These are phyloP conservation scores for Aspergillus brunneoviolaceus DNA, from an alignment of 2,329 filamentous ascomycete genomes.

Conservation along the genomic window DNA sequence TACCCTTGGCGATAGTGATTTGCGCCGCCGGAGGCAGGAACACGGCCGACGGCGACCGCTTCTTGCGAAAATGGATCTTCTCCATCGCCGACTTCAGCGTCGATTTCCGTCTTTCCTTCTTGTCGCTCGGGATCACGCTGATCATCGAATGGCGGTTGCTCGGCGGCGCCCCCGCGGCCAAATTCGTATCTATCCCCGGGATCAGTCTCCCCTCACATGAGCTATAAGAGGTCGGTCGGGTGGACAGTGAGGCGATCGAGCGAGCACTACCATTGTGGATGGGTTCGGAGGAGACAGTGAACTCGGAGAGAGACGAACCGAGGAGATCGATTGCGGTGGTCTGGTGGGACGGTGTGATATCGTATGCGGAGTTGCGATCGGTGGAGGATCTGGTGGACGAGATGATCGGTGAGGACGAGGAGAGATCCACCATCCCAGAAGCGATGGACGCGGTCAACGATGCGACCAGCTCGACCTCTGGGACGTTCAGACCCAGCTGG, in stretches of 20 bases:
- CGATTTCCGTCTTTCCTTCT: conserved; percentile 31
- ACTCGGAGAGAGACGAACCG: conserved; percentile 32
- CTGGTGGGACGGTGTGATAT: conserved; percentile 28
- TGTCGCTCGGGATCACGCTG: conserved; percentile 28
- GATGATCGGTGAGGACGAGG: conserved; percentile 35
- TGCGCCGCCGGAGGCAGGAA: conserved; percentile 30
- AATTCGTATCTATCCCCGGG: conserved; percentile 15
- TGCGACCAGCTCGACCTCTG: conserved; percentile 32
- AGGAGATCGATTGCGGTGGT: conserved; percentile 30
- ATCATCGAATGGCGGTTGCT: conserved; percentile 28
- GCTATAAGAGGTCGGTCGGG: conserved; percentile 41
- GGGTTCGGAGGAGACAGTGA: conserved; percentile 32
- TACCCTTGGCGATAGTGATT: conserved; percentile 27
- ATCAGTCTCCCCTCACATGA: conserved; percentile 34
- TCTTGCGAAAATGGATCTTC: conserved; percentile 38
- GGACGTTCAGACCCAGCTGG: conserved; percentile 37
- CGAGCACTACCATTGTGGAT: conserved; percentile 35
- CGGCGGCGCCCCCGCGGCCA: conserved; percentile 17
- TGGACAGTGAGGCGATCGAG: conserved; percentile 40
- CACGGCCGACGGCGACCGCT: conserved; percentile 29
- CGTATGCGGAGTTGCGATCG: conserved; percentile 32
- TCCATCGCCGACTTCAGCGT: conserved; percentile 37
- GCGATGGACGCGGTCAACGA: conserved; percentile 39
- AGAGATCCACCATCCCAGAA: conserved; percentile 36
- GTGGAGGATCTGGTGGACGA: conserved; percentile 33